Evolutionary conservation across 176 grass and related monocot species (phyloP), one percentile per base, ranked within the genome.

Genomic region (Triticum monococcum): DNA sequence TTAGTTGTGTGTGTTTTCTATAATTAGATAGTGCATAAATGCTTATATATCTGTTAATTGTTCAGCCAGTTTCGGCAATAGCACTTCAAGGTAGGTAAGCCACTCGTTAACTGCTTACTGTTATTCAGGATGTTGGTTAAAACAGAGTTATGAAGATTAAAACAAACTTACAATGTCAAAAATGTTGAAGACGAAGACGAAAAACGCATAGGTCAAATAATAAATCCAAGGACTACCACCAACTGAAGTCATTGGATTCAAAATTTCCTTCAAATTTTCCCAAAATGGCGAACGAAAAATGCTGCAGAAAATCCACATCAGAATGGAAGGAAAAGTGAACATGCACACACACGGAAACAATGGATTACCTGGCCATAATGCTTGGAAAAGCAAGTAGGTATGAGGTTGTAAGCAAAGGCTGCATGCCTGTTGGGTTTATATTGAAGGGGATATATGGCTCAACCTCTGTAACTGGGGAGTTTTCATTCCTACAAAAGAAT

Each of bases 401-500:
- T 46, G 96, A 91, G 5, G 96, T 91, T 72, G 90, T 96, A 88
- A 98, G 90, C 48, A 98, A 93, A 84, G 93, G 93, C 72, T 94
- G 94, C 96, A 98, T 98, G 74, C 96, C 93, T 76, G 92, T 94
- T 8, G 96, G 96, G 84, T 98, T 98, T 84, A 98, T 98, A 77
- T 98, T 94, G 83, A 98, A 98, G 30, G 96, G 96, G 32, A 98
- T 94, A 87, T 98, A 98, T 30, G 94, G 96, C 71, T 98, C 96
- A 81, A 98, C 93, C 86, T 96, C 96, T 84, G 90, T 98, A 87
- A 96, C 90, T 80, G 88, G 82, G 2, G 86, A 84, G 43, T 83
- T 91, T 52, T 87, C 90, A 18, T 90, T 91, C 83, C 96, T 95
- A 81, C 66, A 88, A 81, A 90, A 82, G 8, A 75, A 64, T 2